Base-by-base conservation (phyloP, 2,329 filamentous ascomycete genomes). In the Taxawa tesnikishii region DNA sequence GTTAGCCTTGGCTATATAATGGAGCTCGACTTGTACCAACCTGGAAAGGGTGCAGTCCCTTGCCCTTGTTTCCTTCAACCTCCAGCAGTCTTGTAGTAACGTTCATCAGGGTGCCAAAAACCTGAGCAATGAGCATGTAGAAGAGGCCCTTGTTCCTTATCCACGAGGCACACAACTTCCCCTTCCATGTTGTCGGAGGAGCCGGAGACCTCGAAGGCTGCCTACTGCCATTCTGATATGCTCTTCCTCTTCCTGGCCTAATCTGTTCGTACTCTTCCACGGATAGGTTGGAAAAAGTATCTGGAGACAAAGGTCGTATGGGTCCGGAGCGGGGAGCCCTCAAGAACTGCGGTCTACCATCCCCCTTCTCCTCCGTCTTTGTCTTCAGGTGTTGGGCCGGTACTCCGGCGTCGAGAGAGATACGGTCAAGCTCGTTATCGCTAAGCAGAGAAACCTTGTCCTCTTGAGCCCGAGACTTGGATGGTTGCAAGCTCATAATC, bases 21-120 rank as follows among this genome's bases (percentile, higher is more conserved):
- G 29, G 28, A 12, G 15, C 11, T 24, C 26, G 26, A 27, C 8
- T 15, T 26, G 11, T 33, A 31, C 49, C 27, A 46, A 68, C 64
- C 53, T 90, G 82, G 42, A 92, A 77, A 0, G 85, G 83, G 60
- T 90, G 74, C 63, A 92, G 78, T 2, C 73, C 73, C 28, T 75
- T 66, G 33, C 73, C 78, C 42, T 80, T 65, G 12, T 79, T 64
- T 8, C 72, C 72, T 43, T 73, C 63, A 21, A 70, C 65, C 51
- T 92, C 83, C 24, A 94, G 62, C 8, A 88, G 54, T 13, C 84
- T 68, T 1, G 83, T 82, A 25, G 75, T 75, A 7, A 92, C 72
- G 51, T 90, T 92, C 87, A 94, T 94, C 32, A 82, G 56, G 0
- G 79, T 76, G 2, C 79, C 83, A 45, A 94, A 94, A 21, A 90